Evolutionary conservation across 2,329 filamentous ascomycete genomes (phyloP).

Genomic region (Capronia epimyces): DNA sequence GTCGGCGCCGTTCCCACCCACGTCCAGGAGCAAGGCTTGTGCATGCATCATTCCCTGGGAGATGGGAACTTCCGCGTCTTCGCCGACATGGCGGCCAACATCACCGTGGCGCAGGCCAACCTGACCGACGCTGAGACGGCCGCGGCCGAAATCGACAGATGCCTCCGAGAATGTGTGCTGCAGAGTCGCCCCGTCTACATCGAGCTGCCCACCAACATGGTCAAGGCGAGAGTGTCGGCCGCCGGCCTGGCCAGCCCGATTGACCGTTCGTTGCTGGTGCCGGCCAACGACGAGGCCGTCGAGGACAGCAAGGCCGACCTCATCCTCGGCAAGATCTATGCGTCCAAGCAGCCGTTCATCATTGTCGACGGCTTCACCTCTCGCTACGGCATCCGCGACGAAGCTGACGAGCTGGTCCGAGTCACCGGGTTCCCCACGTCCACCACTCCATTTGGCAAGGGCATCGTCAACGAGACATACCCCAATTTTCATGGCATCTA

Average conservation of each 20-base stretch:
- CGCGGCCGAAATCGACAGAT: slow-evolving; percentile 48
- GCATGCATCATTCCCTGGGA: slow-evolving; percentile 34
- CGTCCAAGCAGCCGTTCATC: slow-evolving; percentile 46
- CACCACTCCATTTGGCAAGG: slow-evolving; percentile 47
- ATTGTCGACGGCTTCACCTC: slow-evolving; percentile 50
- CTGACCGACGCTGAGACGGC: slow-evolving; percentile 44
- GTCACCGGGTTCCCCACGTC: slow-evolving; percentile 46
- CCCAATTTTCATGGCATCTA: slow-evolving; percentile 50
- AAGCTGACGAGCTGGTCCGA: slow-evolving; percentile 42
- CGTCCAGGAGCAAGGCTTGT: slow-evolving; percentile 20
- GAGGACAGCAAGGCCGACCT: slow-evolving; percentile 28
- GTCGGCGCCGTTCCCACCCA: slow-evolving; percentile 41
- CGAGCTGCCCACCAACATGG: slow-evolving; percentile 43
- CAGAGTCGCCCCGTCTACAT: slow-evolving; percentile 55
- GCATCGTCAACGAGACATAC: slow-evolving; percentile 46
- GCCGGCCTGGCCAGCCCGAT: slow-evolving; percentile 18
- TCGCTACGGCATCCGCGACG: slow-evolving; percentile 38
- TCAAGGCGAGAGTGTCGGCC: slow-evolving; percentile 20
- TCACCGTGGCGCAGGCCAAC: slow-evolving; percentile 49
- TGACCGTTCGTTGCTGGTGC: slow-evolving; percentile 17
- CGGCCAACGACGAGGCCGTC: slow-evolving; percentile 25
- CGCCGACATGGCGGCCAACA: slow-evolving; percentile 45
- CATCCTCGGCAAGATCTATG: slow-evolving; percentile 40
- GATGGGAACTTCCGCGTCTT: slow-evolving; percentile 52
- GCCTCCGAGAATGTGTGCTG: slow-evolving; percentile 47